A percentile compares a stretch with the other conserved stretches of the same genome.
These are phyloP conservation scores for Fraxinus cuspidata DNA, from an alignment of 257 asterid species.

Conservation along the genomic window DNA sequence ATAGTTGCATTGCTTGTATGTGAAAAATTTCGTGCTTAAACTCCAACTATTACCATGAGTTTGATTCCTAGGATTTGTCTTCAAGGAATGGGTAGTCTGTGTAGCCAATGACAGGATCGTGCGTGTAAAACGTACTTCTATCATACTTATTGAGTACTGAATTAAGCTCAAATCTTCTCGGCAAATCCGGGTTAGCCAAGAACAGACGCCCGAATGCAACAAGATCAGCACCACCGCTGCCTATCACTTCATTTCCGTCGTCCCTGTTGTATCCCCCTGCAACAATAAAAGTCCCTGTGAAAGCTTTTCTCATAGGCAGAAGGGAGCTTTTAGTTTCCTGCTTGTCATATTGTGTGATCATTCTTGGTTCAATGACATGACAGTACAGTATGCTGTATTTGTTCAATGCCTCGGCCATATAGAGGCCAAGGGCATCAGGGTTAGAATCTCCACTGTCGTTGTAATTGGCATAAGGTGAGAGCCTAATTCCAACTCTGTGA, in stretches of 20 bases:
- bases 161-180: slow-evolving; percentile 37
- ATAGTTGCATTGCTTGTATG: not conserved
- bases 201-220: slow-evolving; percentile 42
- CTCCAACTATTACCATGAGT: not conserved
- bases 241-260: slow-evolving; percentile 29
- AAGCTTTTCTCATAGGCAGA: slow-evolving; percentile 40
- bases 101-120: slow-evolving; percentile 38
- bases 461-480: slow-evolving; percentile 36
- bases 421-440: slow-evolving; percentile 36
- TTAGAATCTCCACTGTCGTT: slow-evolving; percentile 29
- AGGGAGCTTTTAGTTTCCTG: slow-evolving; percentile 10
- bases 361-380: slow-evolving; percentile 44
- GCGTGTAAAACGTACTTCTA: slow-evolving; percentile 33
- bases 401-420: slow-evolving; percentile 40
- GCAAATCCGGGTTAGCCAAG: slow-evolving; percentile 47
- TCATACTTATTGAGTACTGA: slow-evolving; percentile 33
- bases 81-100: slow-evolving; percentile 47
- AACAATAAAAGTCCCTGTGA: slow-evolving; percentile 38
- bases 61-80: not conserved
- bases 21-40: not conserved
- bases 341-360: slow-evolving; percentile 25
- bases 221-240: slow-evolving; percentile 33
- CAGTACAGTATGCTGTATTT: slow-evolving; percentile 31
- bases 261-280: slow-evolving; percentile 39
- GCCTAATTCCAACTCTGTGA: slow-evolving; percentile 38